Percentiles rank a stretch among this genome's conserved stretches.
These are phyloP conservation scores for Grifola frondosa DNA, from an alignment of 1,284 basidiomycete genomes.

Conservation along the genomic window DNA sequence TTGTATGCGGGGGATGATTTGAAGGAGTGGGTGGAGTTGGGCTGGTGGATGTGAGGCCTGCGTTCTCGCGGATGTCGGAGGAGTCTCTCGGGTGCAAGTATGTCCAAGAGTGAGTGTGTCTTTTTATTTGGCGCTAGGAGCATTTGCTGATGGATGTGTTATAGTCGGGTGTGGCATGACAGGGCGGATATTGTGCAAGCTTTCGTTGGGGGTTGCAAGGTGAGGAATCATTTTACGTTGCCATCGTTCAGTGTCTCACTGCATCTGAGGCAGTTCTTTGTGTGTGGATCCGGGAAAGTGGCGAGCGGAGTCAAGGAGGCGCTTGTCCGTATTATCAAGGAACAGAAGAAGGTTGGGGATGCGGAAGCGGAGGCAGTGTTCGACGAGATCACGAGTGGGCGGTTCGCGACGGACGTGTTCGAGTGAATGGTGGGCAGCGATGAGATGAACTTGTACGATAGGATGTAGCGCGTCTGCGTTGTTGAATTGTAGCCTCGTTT, in stretches of 20 bases:
- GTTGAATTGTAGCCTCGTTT: too few species aligned
- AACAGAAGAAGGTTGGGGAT: conserved; percentile 21
- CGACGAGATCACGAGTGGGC: conserved; percentile 33
- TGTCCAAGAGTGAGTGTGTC: conserved; percentile 44
- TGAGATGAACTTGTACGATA: too few species aligned
- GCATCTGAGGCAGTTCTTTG: conserved; percentile 49
- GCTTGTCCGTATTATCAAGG: conserved; percentile 37
- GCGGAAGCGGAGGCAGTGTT: conserved; percentile 27
- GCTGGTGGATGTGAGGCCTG: conserved; percentile 47
- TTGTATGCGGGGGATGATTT: conserved; percentile 45
- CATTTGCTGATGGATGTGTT: not conserved
- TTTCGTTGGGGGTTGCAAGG: conserved; percentile 48
- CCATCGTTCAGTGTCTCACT: too few species aligned
- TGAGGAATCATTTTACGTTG: too few species aligned
- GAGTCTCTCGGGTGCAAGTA: conserved; percentile 43
- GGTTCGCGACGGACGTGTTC: conserved; percentile 45
- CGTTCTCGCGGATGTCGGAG: conserved; percentile 41
- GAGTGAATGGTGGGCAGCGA: too few species aligned
- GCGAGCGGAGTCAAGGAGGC: conserved; percentile 37
- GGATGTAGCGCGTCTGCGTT: too few species aligned
- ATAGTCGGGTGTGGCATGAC: conserved; percentile 46
- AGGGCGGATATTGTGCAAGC: conserved; percentile 34
- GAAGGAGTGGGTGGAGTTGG: conserved; percentile 40
- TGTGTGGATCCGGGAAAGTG: conserved; percentile 43
- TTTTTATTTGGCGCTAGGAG: not conserved